Evolutionary conservation across 108 stramenopile genomes (phyloP), one percentile per base, ranked within the genome.

Genomic region (Bacterosira constricta): DNA sequence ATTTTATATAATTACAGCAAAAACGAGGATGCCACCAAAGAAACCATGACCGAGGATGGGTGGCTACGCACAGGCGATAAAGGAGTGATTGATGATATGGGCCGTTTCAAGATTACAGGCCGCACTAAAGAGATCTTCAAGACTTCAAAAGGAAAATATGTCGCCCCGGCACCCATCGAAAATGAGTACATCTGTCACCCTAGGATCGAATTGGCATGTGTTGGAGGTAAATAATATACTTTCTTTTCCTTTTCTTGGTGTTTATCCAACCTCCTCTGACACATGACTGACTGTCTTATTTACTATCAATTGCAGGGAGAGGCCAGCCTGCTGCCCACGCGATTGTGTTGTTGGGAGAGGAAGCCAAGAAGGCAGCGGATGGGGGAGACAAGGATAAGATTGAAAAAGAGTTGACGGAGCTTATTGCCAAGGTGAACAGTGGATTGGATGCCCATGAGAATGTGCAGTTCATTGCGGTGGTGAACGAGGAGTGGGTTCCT

Each of bases 51-150:
- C 0, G 88, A 80, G n/a, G 89, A 90, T 63, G 90, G 90, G 62
- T 96, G 83, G 80, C 84, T 96, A 7, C 80, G 89, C 50, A 96
- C 92, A n/a, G 94, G 94, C 46, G 94, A 96, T 57, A 85, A 87
- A 64, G 94, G 94, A 65, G 73, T 67, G 39, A 36, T 96, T n/a
- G 94, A 96, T 70, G 71, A 75, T 9, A 53, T 73, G 35, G 90
- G 90, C 5, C 89, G 89, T 56, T 86, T 96, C 72, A 90, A 91
- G 73, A 92, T 96, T 51, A 89, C 90, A 25, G 94, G 92, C 25
- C 90, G 94, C 37, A 88, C 88, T 45, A 91, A 91, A 81, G 90
- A 91, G 47, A 88, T 91, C 65, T 91, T 91, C 77, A 91, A 91
- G 70, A 91, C 90, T 50, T 79, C 85, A 42, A 91, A 91, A 69